Conservation (phyloP, 371 early-diverging fungal species). For the Mucor piriformis region DNA sequence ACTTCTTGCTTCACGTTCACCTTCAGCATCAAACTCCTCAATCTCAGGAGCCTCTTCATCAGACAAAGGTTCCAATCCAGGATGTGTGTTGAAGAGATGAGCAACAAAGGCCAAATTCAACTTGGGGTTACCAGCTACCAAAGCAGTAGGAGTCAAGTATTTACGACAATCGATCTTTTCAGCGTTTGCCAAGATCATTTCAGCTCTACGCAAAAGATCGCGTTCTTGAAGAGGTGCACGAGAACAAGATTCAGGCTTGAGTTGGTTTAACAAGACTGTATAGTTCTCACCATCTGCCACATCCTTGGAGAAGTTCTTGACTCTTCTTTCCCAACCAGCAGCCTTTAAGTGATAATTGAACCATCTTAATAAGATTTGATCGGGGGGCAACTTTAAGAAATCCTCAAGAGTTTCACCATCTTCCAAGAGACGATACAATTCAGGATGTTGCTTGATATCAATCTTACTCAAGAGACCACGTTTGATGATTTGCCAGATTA, state of each 20-base stretch:
- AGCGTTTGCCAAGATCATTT: constrained; percentile 87
- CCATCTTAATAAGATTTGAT: constrained; percentile 95
- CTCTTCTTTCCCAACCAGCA: constrained; percentile 85
- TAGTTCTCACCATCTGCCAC: constrained; percentile 96
- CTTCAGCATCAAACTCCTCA: constrained; percentile 87
- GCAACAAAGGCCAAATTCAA: constrained; percentile 96
- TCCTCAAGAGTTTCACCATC: constrained; percentile 91
- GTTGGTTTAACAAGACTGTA: constrained; percentile 89
- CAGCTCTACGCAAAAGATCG: constrained; percentile 84
- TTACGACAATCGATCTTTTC: constrained; percentile 91
- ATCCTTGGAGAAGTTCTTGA: constrained; percentile 90
- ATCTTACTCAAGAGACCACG: constrained; percentile 92
- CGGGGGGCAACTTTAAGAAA: constrained; percentile 89
- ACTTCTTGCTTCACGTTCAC: constrained; percentile 94
- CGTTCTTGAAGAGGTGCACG: constrained; percentile 79
- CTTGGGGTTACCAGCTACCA: constrained; percentile 94
- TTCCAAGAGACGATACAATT: constrained; percentile 92
- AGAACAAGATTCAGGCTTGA: constrained; percentile 83
- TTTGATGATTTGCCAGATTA: constrained; percentile 98
- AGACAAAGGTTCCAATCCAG: constrained; percentile 87
- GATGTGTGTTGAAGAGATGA: constrained; percentile 92
- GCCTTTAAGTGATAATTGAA: constrained; percentile 97
- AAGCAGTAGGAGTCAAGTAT: constrained; percentile 90
- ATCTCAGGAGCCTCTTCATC: constrained; percentile 89
- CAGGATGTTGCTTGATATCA: constrained; percentile 96